Evolutionary conservation across 768 basidiomycete species (phyloP).

Genomic region (Holtermanniella nyarrowii): DNA sequence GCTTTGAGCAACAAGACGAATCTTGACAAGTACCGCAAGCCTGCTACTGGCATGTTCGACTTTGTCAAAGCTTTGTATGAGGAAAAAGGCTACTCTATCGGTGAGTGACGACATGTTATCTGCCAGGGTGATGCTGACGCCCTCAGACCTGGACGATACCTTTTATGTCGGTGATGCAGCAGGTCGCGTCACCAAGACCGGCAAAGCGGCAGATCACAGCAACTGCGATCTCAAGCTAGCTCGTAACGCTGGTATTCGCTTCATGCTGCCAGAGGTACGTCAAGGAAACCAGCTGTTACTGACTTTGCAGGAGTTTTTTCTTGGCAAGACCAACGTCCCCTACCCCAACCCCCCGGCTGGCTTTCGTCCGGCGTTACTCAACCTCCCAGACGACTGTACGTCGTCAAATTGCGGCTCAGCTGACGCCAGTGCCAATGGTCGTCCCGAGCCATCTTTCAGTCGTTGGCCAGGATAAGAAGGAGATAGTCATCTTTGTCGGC

Average conservation of each 20-base stretch:
- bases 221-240: conserved; percentile 81
- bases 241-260: conserved; percentile 59
- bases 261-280: conserved; percentile 73
- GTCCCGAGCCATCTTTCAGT: conserved; percentile 45
- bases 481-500: conserved; percentile 57
- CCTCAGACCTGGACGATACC: conserved; percentile 53
- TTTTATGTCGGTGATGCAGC: conserved; percentile 88
- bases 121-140: background rate
- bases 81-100: conserved; percentile 54
- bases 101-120: conserved; percentile 42
- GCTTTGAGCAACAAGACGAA: conserved; percentile 47
- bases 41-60: conserved; percentile 77
- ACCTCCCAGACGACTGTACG: conserved; percentile 34
- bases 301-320: conserved; percentile 63
- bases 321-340: conserved; percentile 44
- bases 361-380: conserved; percentile 53
- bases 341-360: conserved; percentile 52
- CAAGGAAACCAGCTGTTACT: background rate
- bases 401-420: conserved; percentile 1
- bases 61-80: conserved; percentile 57
- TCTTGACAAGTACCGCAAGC: conserved; percentile 70
- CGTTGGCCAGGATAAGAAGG: conserved; percentile 26
- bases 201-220: conserved; percentile 52
- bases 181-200: conserved; percentile 48
- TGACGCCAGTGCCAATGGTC: conserved; percentile 41